Percentiles rank a stretch among this genome's conserved stretches.
These are phyloP conservation scores for Helotiales sp. DNA, from an alignment of 2,329 filamentous ascomycete genomes.

Conservation along the genomic window DNA sequence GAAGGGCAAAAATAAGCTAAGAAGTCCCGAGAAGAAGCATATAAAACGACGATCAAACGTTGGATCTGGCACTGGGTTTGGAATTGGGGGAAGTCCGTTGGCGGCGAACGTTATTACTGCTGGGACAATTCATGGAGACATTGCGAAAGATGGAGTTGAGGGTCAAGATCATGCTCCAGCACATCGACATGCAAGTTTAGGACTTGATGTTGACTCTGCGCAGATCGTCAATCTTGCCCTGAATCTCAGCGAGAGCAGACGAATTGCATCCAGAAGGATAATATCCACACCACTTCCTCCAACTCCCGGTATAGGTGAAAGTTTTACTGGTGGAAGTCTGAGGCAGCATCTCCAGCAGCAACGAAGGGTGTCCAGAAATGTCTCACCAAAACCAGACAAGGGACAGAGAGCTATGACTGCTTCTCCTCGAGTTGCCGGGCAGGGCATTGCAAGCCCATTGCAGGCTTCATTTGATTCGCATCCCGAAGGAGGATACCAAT, in stretches of 20 bases:
- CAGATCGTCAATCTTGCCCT: slow-evolving; percentile 94
- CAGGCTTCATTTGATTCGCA: slow-evolving; percentile 47
- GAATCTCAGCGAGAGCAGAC: slow-evolving; percentile 79
- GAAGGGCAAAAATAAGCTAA: slow-evolving; percentile 29
- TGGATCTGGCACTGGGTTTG: slow-evolving; percentile 18
- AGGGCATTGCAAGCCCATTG: slow-evolving; percentile 45
- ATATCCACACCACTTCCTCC: slow-evolving; percentile 49
- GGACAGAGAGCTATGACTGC: slow-evolving; percentile 29
- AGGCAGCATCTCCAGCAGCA: slow-evolving; percentile 73
- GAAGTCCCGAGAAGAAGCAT: slow-evolving; percentile 25
- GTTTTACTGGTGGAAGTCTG: slow-evolving; percentile 57
- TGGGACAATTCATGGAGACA: slow-evolving; percentile 8
- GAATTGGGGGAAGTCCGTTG: slow-evolving; percentile 28
- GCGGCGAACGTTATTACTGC: slow-evolving; percentile 26
- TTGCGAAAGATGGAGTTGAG: slow-evolving; percentile 7
- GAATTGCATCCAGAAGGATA: slow-evolving; percentile 60
- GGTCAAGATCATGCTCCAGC: background rate
- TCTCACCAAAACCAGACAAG: slow-evolving; percentile 57
- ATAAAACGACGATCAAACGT: slow-evolving; percentile 26
- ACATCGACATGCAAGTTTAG: slow-evolving; percentile 14
- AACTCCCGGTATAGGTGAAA: slow-evolving; percentile 43
- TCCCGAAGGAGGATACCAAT: slow-evolving; percentile 51
- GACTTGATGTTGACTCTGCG: slow-evolving; percentile 72
- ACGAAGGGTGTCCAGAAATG: slow-evolving; percentile 59
- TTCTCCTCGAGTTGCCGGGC: slow-evolving; percentile 42